Evolutionary conservation across 495 filamentous ascomycete species (phyloP).

Genomic region (Pyrenula aspistea): DNA sequence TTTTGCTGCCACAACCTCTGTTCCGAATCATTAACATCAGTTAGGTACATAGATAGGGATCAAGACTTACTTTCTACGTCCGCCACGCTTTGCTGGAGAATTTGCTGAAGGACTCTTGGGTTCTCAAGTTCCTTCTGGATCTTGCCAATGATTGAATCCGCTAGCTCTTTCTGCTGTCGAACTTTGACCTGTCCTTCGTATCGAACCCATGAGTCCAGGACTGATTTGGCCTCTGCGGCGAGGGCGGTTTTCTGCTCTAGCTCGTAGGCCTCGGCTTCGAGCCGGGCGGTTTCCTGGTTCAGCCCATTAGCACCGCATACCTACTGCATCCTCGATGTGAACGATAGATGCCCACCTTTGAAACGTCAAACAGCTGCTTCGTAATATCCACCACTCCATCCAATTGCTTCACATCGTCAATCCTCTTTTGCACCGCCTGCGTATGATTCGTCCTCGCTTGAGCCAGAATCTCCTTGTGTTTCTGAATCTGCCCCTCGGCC

Average conservation of each 20-base stretch:
- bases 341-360: conserved; percentile 90
- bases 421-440: conserved; percentile 82
- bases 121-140: conserved; percentile 97
- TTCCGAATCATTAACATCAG: neutral
- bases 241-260: conserved; percentile 89
- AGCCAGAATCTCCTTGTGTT: conserved; percentile 89
- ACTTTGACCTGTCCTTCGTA: conserved; percentile 98
- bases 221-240: conserved; percentile 81
- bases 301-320: conserved; percentile 5
- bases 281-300: conserved; percentile 80
- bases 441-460: conserved; percentile 88
- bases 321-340: neutral
- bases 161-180: conserved; percentile 91
- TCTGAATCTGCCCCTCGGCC: conserved; percentile 74
- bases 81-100: conserved; percentile 84
- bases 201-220: conserved; percentile 95
- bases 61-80: conserved; percentile 86
- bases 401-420: conserved; percentile 87
- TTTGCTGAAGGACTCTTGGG: conserved; percentile 87
- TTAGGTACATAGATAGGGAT: neutral
- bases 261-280: conserved; percentile 92
- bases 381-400: conserved; percentile 88
- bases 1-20: neutral
- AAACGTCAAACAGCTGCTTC: conserved; percentile 93
- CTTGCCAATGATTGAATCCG: conserved; percentile 84